Conservation (phyloP, 495 filamentous ascomycete genomes). For the Podospora sp. region DNA sequence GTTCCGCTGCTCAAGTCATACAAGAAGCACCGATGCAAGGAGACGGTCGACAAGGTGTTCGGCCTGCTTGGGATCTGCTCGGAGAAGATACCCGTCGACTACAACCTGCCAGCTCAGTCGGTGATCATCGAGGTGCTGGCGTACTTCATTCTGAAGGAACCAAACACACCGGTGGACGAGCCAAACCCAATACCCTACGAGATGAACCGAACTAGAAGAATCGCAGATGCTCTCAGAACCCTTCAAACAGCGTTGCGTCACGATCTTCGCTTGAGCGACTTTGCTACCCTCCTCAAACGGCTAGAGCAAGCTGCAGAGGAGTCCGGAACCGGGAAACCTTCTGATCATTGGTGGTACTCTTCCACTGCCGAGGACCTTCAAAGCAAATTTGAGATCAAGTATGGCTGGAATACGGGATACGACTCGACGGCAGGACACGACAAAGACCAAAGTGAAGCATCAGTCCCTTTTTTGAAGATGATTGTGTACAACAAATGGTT, state of each 20-base stretch:
- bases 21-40: background rate
- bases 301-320: background rate
- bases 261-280: background rate
- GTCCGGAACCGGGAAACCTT: background rate
- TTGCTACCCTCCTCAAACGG: background rate
- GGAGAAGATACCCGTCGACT: constrained; percentile 10
- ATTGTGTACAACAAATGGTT: background rate
- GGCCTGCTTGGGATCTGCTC: constrained; percentile 12
- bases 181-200: background rate
- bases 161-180: background rate
- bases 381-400: background rate
- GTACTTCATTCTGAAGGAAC: background rate
- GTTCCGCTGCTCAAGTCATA: background rate
- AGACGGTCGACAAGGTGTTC: constrained; percentile 6
- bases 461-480: background rate
- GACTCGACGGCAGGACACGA: background rate
- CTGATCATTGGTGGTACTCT: background rate
- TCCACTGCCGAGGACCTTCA: background rate
- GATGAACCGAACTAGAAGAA: background rate
- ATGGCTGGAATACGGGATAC: background rate
- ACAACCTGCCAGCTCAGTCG: background rate
- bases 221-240: background rate
- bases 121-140: background rate
- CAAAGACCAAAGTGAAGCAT: background rate
- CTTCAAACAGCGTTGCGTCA: background rate